These are phyloP conservation scores for Aquilaria yunnanensis DNA, from an alignment of 345 rosid species.

Conservation along the genomic window DNA sequence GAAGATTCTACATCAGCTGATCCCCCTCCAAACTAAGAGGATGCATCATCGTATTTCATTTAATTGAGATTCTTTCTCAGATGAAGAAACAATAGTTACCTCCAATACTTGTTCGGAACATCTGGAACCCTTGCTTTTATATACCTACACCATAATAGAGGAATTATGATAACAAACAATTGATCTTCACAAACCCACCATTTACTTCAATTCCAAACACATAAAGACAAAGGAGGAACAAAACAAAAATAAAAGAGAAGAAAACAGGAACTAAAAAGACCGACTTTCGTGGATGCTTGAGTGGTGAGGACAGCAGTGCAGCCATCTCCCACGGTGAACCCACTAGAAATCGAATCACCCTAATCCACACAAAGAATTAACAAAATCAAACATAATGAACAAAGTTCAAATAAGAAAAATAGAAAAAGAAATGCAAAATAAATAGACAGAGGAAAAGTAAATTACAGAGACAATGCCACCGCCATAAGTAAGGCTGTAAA, in stretches of 20 bases:
- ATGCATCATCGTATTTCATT: not conserved
- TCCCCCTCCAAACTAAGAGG: too few relatives aligned
- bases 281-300: constrained; percentile 90
- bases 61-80: not conserved
- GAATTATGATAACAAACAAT: not conserved
- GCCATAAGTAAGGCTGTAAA: constrained; percentile 83
- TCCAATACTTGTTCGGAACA: constrained; percentile 59
- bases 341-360: constrained; percentile 71
- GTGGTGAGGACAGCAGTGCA: constrained; percentile 77
- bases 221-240: not conserved
- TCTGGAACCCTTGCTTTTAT: constrained; percentile 69
- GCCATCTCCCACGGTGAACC: constrained; percentile 52
- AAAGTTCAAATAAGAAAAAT: not conserved
- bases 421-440: not conserved
- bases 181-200: not conserved
- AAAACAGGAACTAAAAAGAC: not conserved
- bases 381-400: not conserved
- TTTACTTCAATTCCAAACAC: not conserved
- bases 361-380: constrained; percentile 10
- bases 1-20: too few relatives aligned
- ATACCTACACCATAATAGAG: constrained; percentile 41
- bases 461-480: constrained; percentile 92
- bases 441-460: constrained; percentile 6
- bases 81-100: constrained; percentile 31
- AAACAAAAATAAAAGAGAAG: not conserved